Conservation (phyloP, 2,329 filamentous ascomycete genomes). For the Hortaea sp. region DNA sequence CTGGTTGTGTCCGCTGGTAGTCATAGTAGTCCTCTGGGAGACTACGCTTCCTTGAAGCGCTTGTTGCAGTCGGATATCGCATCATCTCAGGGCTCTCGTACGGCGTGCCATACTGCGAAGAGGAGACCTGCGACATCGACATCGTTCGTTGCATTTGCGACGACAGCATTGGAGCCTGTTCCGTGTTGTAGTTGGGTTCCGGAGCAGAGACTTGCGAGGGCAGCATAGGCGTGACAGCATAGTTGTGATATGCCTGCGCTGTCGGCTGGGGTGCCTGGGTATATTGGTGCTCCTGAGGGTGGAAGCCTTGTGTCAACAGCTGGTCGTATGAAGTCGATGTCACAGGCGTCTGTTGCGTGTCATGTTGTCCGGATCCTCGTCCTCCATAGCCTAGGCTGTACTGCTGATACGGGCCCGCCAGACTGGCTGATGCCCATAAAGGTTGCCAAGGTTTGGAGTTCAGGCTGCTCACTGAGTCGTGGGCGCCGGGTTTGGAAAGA, state of each 20-base stretch:
- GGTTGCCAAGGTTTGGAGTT: constrained; percentile 42
- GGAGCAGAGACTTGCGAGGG: constrained; percentile 19
- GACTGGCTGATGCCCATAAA: constrained; percentile 41
- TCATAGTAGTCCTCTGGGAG: constrained; percentile 32
- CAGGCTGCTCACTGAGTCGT: constrained; percentile 35
- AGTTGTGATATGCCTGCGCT: constrained; percentile 11
- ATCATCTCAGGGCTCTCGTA: constrained; percentile 24
- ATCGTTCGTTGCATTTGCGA: constrained; percentile 15
- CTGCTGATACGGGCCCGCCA: constrained; percentile 38
- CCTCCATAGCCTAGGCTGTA: constrained; percentile 35
- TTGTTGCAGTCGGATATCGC: constrained; percentile 17
- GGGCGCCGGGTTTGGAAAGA: neutral
- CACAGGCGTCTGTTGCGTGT: constrained; percentile 20
- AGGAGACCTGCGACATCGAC: constrained; percentile 13
- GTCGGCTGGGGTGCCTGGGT: constrained; percentile 6
- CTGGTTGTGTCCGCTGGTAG: constrained; percentile 31
- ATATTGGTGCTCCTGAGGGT: constrained; percentile 9
- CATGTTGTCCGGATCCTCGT: constrained; percentile 23
- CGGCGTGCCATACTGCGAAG: constrained; percentile 21
- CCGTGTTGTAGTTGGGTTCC: constrained; percentile 18
- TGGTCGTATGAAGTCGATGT: constrained; percentile 18
- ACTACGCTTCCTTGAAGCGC: constrained; percentile 32
- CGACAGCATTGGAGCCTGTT: constrained; percentile 18
- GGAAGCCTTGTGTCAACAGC: constrained; percentile 16
- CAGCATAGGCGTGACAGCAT: constrained; percentile 18